Conservation (phyloP, 257 asterid genomes). For the Euphrasia confusa region DNA sequence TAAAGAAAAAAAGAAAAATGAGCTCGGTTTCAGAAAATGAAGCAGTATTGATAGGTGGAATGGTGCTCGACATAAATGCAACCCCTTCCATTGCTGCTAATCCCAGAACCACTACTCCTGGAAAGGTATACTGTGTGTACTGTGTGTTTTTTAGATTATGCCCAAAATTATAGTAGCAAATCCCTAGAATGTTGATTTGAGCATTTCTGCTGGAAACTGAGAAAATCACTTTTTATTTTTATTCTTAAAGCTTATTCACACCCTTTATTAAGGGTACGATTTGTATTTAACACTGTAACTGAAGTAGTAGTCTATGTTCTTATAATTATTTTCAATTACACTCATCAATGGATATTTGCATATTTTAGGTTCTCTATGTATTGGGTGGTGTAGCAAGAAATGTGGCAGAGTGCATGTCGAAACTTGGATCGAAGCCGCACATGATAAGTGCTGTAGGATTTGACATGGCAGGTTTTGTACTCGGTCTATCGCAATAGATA, state of each 20-base stretch:
- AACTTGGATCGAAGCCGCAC: slow-evolving; percentile 80
- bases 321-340: no score
- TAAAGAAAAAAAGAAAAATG: not conserved
- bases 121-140: slow-evolving; percentile 46
- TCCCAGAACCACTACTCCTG: slow-evolving; percentile 88
- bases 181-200: not conserved
- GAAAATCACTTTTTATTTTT: no score
- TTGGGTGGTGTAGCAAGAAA: slow-evolving; percentile 95
- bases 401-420: slow-evolving; percentile 90
- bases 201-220: no score
- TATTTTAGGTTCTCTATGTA: slow-evolving; percentile 58
- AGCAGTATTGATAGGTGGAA: slow-evolving; percentile 81
- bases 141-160: not conserved
- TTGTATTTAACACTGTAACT: no score
- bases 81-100: slow-evolving; percentile 53
- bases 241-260: no score
- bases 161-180: not conserved
- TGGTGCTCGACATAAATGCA: slow-evolving; percentile 86
- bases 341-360: no score
- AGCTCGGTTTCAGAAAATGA: slow-evolving; percentile 22
- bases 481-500: slow-evolving; percentile 10
- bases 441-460: slow-evolving; percentile 84
- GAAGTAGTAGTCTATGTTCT: no score
- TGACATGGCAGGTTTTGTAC: slow-evolving; percentile 74
- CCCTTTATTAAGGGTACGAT: no score